A percentile compares a stretch with the other conserved stretches of the same genome.
phyloP scores from a whole-genome alignment of 2,329 filamentous ascomycete genomes.

The Nigrospora osmanthi region DNA sequence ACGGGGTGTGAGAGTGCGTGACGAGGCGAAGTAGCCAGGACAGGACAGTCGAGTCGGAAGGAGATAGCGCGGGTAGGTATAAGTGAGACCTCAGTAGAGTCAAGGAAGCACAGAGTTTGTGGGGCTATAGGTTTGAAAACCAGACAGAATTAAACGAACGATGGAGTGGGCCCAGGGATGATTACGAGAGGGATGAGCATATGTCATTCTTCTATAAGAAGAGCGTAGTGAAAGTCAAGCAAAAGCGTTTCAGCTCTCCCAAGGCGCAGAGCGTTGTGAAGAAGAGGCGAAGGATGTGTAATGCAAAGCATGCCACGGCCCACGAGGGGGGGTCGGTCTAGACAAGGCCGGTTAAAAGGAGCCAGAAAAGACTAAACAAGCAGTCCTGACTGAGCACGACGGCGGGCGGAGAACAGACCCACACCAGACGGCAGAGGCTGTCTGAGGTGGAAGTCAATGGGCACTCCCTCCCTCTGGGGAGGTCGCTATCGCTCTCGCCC shows the following conservation, averaged over 20 bases:
- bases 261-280: slow-evolving; percentile 1
- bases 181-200: neutral
- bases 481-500: too few species aligned
- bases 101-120: slow-evolving; percentile 15
- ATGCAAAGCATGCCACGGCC: too few species aligned
- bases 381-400: too few species aligned
- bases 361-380: too few species aligned
- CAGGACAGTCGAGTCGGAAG: slow-evolving; percentile 4
- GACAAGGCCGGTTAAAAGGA: too few species aligned
- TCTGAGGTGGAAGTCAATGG: neutral
- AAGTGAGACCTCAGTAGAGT: slow-evolving; percentile 6
- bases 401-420: neutral
- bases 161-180: slow-evolving; percentile 3
- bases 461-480: too few species aligned
- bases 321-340: too few species aligned
- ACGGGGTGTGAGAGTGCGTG: neutral
- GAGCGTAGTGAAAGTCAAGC: slow-evolving; percentile 1
- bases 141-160: slow-evolving; percentile 6
- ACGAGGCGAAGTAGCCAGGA: slow-evolving; percentile 1
- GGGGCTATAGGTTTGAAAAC: slow-evolving; percentile 6
- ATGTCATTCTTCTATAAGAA: slow-evolving; percentile 4
- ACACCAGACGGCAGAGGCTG: neutral
- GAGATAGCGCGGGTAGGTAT: slow-evolving; percentile 10
- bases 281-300: neutral
- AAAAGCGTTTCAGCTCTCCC: neutral